Base-by-base conservation (phyloP, 257 asterid genomes). In the Agastache rugosa region DNA sequence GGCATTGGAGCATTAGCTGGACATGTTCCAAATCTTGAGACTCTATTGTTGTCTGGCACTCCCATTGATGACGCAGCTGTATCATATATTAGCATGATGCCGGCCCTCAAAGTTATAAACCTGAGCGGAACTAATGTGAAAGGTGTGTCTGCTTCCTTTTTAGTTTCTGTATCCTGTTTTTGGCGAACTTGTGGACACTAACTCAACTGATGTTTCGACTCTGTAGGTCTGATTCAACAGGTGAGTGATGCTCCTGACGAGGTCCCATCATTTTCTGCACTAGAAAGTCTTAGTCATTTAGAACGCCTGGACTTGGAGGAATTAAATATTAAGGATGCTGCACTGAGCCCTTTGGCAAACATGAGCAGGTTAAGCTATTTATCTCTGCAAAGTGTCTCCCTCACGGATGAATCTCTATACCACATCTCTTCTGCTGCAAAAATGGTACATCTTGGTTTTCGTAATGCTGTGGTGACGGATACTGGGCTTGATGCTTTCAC, bases 261-360 rank as follows among this genome's bases (percentile, higher is more conserved):
- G 71, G 71, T 86, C 77, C 82, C 80, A 44, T 83, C 96, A 29
- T 80, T 95, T 70, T 74, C 87, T 11, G 84, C 79, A 6, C 86
- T 95, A 47, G 72, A 77, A 78, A 80, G 60, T 71, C 93, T 95
- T 37, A 31, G 67, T 25, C 82, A 79, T 73, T 74, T 95, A 69
- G 98, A 95, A 74, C 89, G 84, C 54, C 76, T 95, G 80, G 79
- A 88, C 56, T 85, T 92, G 91, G 96, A 88, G 78, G 87, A 80
- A 47, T 58, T 85, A 65, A 83, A 76, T 58, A 78, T 90, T 34
- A 80, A 37, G 31, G 96, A 90, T 55, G 72, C 80, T 20, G 87
- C 97, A 69, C 79, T 92, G 39, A 29, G 31, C 75, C 90, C 93
- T 65, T 81, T 92, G 70, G 67, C 85, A 58, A 80, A 78, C 61